phyloP scores from a whole-genome alignment of 192 early-diverging fungal species.

The Nowakowskiella sp. region DNA sequence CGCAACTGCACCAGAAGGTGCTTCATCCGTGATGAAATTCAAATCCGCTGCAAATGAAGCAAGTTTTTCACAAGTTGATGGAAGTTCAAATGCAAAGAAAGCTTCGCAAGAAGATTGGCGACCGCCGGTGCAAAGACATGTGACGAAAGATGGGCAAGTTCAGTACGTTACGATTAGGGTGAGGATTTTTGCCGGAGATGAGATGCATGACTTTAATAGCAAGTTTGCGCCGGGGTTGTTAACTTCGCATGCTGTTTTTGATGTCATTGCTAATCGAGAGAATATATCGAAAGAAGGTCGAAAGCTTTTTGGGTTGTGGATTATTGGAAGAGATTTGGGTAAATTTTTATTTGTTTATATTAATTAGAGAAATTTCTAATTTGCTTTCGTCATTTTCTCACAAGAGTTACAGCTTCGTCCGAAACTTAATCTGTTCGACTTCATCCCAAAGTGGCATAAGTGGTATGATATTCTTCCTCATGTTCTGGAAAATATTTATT shows the following conservation, averaged over 20 bases:
- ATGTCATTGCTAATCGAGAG: conserved; percentile 38
- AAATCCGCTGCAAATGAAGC: too few relatives aligned
- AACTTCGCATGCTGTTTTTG: conserved; percentile 23
- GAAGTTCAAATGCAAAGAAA: too few relatives aligned
- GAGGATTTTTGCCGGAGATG: conserved; percentile 42
- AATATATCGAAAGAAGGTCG: conserved; percentile 18
- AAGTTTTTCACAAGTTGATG: too few relatives aligned
- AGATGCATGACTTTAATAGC: conserved; percentile 40
- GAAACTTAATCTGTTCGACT: conserved; percentile 33
- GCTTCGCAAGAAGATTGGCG: conserved; percentile 24
- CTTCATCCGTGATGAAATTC: too few relatives aligned
- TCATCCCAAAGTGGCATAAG: conserved; percentile 38
- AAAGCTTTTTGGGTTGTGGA: conserved; percentile 45
- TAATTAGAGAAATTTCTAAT: neutral
- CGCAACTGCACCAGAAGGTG: too few relatives aligned
- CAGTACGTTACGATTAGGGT: conserved; percentile 38
- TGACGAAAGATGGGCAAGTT: conserved; percentile 17
- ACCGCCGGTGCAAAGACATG: conserved; percentile 38
- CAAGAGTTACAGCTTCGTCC: conserved; percentile 49
- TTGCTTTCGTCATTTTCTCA: neutral
- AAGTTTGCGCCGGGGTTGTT: conserved; percentile 28
- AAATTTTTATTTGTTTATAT: conserved; percentile 9
- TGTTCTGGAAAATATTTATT: neutral
- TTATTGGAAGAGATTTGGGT: conserved; percentile 49
- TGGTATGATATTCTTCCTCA: conserved; percentile 13